These are phyloP conservation scores for Astraeus odoratus DNA, from an alignment of 768 basidiomycete species.

Conservation along the genomic window DNA sequence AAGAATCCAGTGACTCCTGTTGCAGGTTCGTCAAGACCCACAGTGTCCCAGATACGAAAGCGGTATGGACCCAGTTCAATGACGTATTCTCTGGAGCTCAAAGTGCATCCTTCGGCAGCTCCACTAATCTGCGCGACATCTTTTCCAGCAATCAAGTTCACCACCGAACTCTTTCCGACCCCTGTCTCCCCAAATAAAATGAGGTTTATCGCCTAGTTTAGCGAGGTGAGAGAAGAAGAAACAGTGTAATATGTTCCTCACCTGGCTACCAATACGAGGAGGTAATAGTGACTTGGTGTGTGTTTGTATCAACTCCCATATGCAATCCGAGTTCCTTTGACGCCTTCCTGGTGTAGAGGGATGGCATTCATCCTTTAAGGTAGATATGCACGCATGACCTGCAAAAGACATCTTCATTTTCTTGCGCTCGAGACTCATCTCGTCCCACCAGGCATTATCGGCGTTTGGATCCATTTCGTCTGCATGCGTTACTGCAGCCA, in stretches of 20 bases:
- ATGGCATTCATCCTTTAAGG: too few species aligned
- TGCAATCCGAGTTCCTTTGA: too few species aligned
- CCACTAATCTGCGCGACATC: neutral
- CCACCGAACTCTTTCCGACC: neutral
- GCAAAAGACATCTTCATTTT: neutral
- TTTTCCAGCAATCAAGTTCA: neutral
- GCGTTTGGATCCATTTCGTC: neutral
- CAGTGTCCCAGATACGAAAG: conserved; percentile 16
- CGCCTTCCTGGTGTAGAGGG: too few species aligned
- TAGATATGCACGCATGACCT: too few species aligned
- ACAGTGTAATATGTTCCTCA: too few species aligned
- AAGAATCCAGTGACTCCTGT: neutral
- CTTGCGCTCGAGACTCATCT: neutral
- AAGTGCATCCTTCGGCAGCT: conserved; percentile 20
- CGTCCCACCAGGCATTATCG: neutral
- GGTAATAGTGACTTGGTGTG: too few species aligned
- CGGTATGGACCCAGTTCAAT: neutral
- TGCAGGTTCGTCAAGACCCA: conserved; percentile 9
- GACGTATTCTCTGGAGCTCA: conserved; percentile 7
- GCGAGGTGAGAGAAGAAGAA: too few species aligned
- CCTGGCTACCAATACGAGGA: too few species aligned
- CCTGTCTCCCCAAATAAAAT: neutral
- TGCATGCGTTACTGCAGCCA: neutral
- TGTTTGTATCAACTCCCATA: too few species aligned
- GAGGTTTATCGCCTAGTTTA: too few species aligned